Base-by-base conservation (phyloP, 2,329 filamentous ascomycete genomes). In the Hypoxylon sp. region DNA sequence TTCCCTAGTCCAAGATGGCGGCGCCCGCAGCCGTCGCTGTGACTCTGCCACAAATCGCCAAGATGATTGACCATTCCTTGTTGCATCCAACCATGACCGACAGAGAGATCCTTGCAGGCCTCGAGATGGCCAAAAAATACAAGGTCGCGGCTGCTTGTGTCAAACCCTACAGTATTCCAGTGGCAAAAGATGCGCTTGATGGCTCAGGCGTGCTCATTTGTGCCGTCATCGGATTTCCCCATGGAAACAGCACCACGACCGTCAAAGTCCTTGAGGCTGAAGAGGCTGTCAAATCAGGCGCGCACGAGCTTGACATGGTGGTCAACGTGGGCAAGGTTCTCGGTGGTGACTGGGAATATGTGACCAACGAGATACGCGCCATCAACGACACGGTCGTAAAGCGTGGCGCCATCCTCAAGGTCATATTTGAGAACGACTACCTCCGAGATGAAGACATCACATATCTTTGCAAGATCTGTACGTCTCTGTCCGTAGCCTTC, bases 361-460 rank as follows among this genome's bases (percentile, higher is more conserved):
- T 89, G 11, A 70, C 74, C 0, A 73, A 80, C 5, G 87, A 89
- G 70, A 85, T 89, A 51, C 71, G 75, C 0, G 71, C 74, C 29
- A 76, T 89, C 65, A 87, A 88, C 67, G 71, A 80, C 0, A 80
- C 78, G 0, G 85, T 88, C 2, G 71, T 73, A 0, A 71, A 74
- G n/a, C 61, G 77, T 5, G 81, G 81, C 0, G 84, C 81, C 0
- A 77, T 81, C 0, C 78, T 89, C 5, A 89, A 89, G 71, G 86
- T 89, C 53, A 89, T 89, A 51, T 88, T 89, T 59, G 86, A 89
- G 70, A 89, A 87, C 68, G 86, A 88, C 71, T 89, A 83, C 65
- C 80, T 89, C 0, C 27, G 78, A 1, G 77, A 84, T 0, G 71
- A 81, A 9, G 81, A 88, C 37, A 87, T 89, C 53, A 69, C 81